Conservation (phyloP, 768 basidiomycete genomes). For the Tricholoma saponaceum region DNA sequence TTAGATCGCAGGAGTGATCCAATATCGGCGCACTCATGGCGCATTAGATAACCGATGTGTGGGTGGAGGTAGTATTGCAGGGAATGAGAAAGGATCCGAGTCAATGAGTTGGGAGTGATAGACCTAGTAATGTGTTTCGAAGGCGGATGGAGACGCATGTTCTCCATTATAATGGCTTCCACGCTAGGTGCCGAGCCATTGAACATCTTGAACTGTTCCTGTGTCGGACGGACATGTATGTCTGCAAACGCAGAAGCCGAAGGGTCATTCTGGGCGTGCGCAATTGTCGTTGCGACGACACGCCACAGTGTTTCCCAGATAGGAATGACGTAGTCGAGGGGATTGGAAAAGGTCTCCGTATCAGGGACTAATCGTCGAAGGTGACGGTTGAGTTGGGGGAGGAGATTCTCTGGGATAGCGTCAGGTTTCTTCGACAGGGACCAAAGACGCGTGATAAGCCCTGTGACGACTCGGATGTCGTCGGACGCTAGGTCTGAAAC, state of each 20-base stretch:
- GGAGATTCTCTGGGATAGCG: slow-evolving; percentile 25
- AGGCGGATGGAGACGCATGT: slow-evolving; percentile 48
- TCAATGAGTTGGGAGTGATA: neutral
- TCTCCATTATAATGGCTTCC: slow-evolving; percentile 36
- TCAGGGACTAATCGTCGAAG: slow-evolving; percentile 40
- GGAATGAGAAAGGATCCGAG: neutral
- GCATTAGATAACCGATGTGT: slow-evolving; percentile 1
- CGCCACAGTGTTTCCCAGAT: slow-evolving; percentile 64
- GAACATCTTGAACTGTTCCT: slow-evolving; percentile 23
- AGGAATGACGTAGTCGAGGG: slow-evolving; percentile 52
- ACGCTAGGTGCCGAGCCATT: slow-evolving; percentile 21
- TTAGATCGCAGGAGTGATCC: slow-evolving; percentile 27
- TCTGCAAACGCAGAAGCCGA: slow-evolving; percentile 27
- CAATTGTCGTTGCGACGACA: slow-evolving; percentile 43
- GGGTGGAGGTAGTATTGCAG: neutral
- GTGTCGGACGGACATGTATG: slow-evolving; percentile 29
- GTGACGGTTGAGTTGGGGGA: slow-evolving; percentile 29
- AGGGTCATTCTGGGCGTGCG: slow-evolving; percentile 30
- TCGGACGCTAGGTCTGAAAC: slow-evolving; percentile 22
- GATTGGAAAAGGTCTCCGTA: slow-evolving; percentile 26
- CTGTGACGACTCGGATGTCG: slow-evolving; percentile 33
- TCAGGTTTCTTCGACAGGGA: slow-evolving; percentile 34
- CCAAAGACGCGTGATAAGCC: slow-evolving; percentile 45
- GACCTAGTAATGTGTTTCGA: slow-evolving; percentile 41
- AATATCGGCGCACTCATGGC: slow-evolving; percentile 32